Base-by-base conservation (phyloP, 2,329 filamentous ascomycete species). In the Arthrobotrys iridis region DNA sequence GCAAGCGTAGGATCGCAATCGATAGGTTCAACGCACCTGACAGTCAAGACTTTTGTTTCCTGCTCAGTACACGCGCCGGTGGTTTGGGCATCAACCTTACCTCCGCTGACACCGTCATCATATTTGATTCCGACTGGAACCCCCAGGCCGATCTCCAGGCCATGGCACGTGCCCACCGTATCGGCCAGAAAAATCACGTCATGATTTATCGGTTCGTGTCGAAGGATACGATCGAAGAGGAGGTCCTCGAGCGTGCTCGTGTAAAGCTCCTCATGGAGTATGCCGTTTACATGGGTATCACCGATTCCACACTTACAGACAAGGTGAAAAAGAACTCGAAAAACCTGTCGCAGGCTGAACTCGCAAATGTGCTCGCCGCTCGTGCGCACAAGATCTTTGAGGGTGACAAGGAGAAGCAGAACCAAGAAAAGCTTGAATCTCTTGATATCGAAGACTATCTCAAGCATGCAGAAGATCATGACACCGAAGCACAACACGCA, bases 311-410 rank as follows among this genome's bases (percentile, higher is more conserved):
- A 79, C 87, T 93, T 64, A 93, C 93, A 77, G 91, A 92, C 79
- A 88, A 97, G 80, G 89, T 93, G 78, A 90, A 90, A 79, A 92
- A 93, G 82, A 91, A 93, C 40, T 41, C 71, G 4, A 67, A 67
- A 40, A 68, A 48, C 15, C 63, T 75, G 15, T 76, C 72, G 1
- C 68, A 78, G 65, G 40, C 66, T 59, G 55, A 78, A 70, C 1
- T 92, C 92, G 0, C 94, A 97, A 78, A 95, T 97, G 80, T 98
- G 98, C 78, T 96, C 95, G 77, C 91, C 92, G 79, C 79, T 7
- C 91, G 95, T 79, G 96, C 95, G n/a, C 95, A 97, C 81, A 97
- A 95, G 83, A 96, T 99, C 90, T 99, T 99, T 79, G 94, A 98
- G 83, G 94, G 97, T 82, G 95, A 92, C 8, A 76, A 57, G 20